These are phyloP conservation scores for Amorphotheca resinae DNA, from an alignment of 495 filamentous ascomycete species.

Conservation along the genomic window DNA sequence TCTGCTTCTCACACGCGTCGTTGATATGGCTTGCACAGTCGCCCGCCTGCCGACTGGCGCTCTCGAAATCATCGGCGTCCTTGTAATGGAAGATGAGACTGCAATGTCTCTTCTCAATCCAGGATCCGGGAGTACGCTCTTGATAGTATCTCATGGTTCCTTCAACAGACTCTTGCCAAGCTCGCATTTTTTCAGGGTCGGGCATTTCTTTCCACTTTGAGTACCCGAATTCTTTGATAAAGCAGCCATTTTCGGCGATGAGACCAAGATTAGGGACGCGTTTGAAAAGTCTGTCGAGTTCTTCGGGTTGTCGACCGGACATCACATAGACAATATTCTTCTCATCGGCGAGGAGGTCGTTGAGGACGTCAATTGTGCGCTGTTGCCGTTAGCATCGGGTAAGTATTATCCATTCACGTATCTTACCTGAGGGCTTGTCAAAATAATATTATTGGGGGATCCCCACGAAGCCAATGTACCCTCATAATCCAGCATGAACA, in stretches of 20 bases:
- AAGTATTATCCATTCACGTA: conserved; percentile 1
- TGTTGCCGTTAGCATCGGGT: conserved; percentile 18
- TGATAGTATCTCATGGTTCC: conserved; percentile 76
- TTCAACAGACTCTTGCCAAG: conserved; percentile 67
- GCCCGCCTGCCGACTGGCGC: conserved; percentile 62
- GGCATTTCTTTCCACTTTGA: conserved; percentile 62
- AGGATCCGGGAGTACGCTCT: conserved; percentile 74
- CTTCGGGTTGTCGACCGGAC: conserved; percentile 73
- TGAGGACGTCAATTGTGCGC: conserved; percentile 66
- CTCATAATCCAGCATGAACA: conserved; percentile 88
- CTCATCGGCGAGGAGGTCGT: conserved; percentile 63
- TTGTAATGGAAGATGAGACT: conserved; percentile 81
- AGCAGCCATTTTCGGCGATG: conserved; percentile 89
- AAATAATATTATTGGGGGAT: conserved; percentile 62
- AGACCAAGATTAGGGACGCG: conserved; percentile 66
- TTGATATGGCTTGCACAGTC: conserved; percentile 91
- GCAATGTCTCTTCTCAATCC: conserved; percentile 76
- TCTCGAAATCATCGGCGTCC: conserved; percentile 59
- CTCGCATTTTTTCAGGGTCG: conserved; percentile 48
- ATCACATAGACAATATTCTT: conserved; percentile 86
- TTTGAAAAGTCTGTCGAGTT: conserved; percentile 75
- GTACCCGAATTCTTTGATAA: conserved; percentile 56
- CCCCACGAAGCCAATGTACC: conserved; percentile 81
- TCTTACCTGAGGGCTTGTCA: conserved; percentile 60
- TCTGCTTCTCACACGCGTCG: conserved; percentile 70